These are phyloP conservation scores for Penstemon davidsonii DNA, from an alignment of 257 asterid species.

Conservation along the genomic window DNA sequence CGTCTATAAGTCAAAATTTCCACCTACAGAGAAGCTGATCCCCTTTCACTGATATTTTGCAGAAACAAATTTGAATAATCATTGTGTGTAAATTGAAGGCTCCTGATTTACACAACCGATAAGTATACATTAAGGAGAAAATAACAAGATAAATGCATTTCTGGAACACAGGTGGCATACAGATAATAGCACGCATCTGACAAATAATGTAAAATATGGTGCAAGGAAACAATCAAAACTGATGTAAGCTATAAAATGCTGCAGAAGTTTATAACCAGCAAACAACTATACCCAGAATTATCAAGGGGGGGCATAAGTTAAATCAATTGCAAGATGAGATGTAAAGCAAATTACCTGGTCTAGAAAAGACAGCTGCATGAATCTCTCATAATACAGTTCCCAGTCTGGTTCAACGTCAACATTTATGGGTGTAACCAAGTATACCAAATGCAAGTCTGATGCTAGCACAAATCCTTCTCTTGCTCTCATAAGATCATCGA, in stretches of 20 bases:
- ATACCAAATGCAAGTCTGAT: slow-evolving; percentile 95
- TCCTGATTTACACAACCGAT: slow-evolving; percentile 2
- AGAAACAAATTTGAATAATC: not conserved
- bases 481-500: slow-evolving; percentile 92
- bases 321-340: slow-evolving; percentile 8
- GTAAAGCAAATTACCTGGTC: slow-evolving; percentile 67
- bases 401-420: slow-evolving; percentile 97
- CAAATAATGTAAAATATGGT: not conserved
- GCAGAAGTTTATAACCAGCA: slow-evolving; percentile 17
- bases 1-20: not conserved
- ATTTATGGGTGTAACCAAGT: slow-evolving; percentile 93
- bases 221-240: slow-evolving; percentile 1
- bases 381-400: slow-evolving; percentile 91
- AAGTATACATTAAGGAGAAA: slow-evolving; percentile 2
- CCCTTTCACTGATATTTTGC: slow-evolving; percentile 8
- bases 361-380: slow-evolving; percentile 78
- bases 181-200: not conserved
- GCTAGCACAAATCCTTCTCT: slow-evolving; percentile 99
- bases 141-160: not conserved
- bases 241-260: slow-evolving; percentile 5
- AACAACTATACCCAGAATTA: slow-evolving; percentile 9
- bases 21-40: not conserved
- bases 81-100: not conserved
- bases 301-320: slow-evolving; percentile 5
- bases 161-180: slow-evolving; percentile 4